Base-by-base conservation (phyloP, 2,329 filamentous ascomycete genomes). In the Aspergillus fumigatiaffinis region DNA sequence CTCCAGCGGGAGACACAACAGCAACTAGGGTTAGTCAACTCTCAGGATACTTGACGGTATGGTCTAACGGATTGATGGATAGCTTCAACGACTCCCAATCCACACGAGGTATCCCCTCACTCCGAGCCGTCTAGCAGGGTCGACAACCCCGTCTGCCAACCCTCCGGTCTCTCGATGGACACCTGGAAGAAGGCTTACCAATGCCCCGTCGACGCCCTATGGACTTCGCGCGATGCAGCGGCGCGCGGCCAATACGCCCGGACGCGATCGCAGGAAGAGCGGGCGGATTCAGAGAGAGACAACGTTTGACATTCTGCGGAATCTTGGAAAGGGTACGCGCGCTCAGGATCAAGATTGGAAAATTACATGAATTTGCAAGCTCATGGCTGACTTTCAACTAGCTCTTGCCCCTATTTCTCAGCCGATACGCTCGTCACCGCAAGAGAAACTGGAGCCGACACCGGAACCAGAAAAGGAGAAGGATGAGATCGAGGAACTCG, bases 171-270 rank as follows among this genome's bases (percentile, higher is more conserved):
- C 65, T 59, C 68, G 73, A 59, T 67, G 63, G 46, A 76, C 73
- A 32, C 73, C 74, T 26, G 67, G 73, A 41, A 65, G 64, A 23
- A 63, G 68, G 54, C 66, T 60, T 35, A 60, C 53, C 49, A 70
- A 63, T 20, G 77, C 77, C 17, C 82, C 82, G 8, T 79, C 80
- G 4, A 84, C 82, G 17, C 82, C 82, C 0, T 79, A 84, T 73
- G 81, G 80, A 26, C 76, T 84, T 55, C 76, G 80, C 46, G 82
- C 82, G 9, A 72, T 83, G 28, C 78, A 83, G 68, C 79, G 82
- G 63, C 80, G 82, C 63, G 79, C 79, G 12, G 78, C 77, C 4
- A 78, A 78, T 60, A 82, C 81, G 2, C 80, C 81, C 21, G 75
- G 73, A 35, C 76, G 79, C 12, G 75, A 81, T 62, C 75, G 78